These are phyloP conservation scores for Lactarius sanguifluus DNA, from an alignment of 768 basidiomycete species.

Conservation along the genomic window DNA sequence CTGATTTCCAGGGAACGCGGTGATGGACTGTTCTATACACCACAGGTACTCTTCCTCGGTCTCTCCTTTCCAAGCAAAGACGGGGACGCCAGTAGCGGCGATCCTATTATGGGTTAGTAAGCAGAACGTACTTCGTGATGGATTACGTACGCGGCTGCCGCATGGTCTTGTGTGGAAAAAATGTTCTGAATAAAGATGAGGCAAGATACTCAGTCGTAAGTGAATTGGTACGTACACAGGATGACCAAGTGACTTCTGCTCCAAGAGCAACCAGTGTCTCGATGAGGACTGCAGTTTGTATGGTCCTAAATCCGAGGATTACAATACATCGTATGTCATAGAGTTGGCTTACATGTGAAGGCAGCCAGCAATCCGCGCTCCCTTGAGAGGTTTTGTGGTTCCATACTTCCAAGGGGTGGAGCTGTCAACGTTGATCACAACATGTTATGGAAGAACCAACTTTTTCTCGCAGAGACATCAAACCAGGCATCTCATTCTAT, in stretches of 20 bases:
- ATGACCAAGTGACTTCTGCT: constrained; percentile 98
- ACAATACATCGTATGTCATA: constrained; percentile 17
- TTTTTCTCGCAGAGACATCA: constrained; percentile 91
- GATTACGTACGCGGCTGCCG: constrained; percentile 83
- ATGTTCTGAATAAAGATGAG: constrained; percentile 71
- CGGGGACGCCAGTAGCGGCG: constrained; percentile 96
- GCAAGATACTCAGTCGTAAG: background rate
- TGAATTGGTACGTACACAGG: constrained; percentile 62
- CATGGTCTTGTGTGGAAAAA: constrained; percentile 99
- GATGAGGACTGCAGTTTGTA: constrained; percentile 97
- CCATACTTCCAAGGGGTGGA: constrained; percentile 56
- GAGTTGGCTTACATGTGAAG: constrained; percentile 77
- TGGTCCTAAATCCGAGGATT: constrained; percentile 63
- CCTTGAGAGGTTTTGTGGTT: constrained; percentile 80
- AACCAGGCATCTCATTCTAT: constrained; percentile 92
- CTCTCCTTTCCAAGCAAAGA: constrained; percentile 99
- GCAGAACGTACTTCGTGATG: constrained; percentile 4
- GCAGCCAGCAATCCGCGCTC: constrained; percentile 95
- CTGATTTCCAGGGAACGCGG: constrained; percentile 82
- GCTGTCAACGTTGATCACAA: constrained; percentile 21
- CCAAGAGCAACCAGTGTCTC: constrained; percentile 95
- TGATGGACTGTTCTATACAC: constrained; percentile 96
- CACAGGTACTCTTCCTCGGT: constrained; percentile 98
- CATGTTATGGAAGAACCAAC: constrained; percentile 42
- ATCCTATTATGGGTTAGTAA: constrained; percentile 51